These are phyloP conservation scores for Candida koratica DNA, from an alignment of 805 yeast genomes.

Conservation along the genomic window DNA sequence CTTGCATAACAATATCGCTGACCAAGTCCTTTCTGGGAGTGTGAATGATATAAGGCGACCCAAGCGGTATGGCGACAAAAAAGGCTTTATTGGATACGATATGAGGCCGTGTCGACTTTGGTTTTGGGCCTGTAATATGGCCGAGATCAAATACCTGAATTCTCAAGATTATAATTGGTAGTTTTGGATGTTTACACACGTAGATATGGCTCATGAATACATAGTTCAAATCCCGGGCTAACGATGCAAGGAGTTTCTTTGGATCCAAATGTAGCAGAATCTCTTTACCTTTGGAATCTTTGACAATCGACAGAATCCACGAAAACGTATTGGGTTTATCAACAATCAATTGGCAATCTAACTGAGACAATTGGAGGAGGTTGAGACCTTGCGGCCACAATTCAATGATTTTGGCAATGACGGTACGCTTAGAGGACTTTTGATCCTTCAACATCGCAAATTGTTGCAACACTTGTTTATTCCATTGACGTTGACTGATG, in stretches of 20 bases:
- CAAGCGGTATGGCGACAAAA: constrained; percentile 62
- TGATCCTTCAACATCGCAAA: constrained; percentile 12
- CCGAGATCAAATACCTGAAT: constrained; percentile 63
- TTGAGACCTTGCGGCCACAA: constrained; percentile 58
- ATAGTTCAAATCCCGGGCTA: constrained; percentile 46
- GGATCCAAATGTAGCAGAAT: constrained; percentile 45
- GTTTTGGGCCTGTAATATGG: constrained; percentile 12
- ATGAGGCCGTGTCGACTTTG: constrained; percentile 29
- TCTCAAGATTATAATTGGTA: constrained; percentile 58
- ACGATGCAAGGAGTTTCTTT: constrained; percentile 43
- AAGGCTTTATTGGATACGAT: constrained; percentile 56
- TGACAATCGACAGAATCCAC: constrained; percentile 49
- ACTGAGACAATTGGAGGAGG: constrained; percentile 62
- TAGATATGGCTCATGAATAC: constrained; percentile 63
- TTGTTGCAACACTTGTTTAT: constrained; percentile 18
- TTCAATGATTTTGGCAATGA: constrained; percentile 46
- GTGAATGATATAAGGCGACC: constrained; percentile 65
- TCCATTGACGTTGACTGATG: constrained; percentile 21
- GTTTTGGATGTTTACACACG: constrained; percentile 59
- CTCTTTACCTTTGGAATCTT: constrained; percentile 29
- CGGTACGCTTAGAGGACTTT: constrained; percentile 19
- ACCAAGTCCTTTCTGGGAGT: constrained; percentile 42
- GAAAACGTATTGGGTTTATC: constrained; percentile 48
- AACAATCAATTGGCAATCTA: constrained; percentile 62
- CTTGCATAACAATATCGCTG: constrained; percentile 54